Base-by-base conservation (phyloP, 805 yeast genomes). In the Myxozyma neglecta region DNA sequence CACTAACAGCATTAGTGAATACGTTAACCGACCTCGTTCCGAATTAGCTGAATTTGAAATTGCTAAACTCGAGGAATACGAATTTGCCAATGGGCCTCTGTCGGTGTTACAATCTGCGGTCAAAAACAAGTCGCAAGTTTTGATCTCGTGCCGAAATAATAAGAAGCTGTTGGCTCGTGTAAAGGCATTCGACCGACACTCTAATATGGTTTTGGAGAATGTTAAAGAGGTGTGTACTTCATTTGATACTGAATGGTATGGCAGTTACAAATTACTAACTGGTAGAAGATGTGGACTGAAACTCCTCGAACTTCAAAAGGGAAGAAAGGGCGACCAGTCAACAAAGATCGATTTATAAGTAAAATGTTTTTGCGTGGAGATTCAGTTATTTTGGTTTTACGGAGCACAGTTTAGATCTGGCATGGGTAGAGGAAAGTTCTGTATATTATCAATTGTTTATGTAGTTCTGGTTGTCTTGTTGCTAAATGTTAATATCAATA, bases 341-440 rank as follows among this genome's bases (percentile, higher is more conserved):
- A 87, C 60, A 81, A 83, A 67, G 94, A 89, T 70, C 78, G 98
- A 69, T 94, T 90, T 72, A 85, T 93, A 3, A 84, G 91, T 61
- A 94, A 94, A 75, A 79, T 94, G 83, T 94, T 94, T 71, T 78
- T 94, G 44, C 82, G 99, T 75, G 99, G 99, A 1, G 99, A 94
- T 74, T 89, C 97, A 0, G 96, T 94, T 20, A 89, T 94, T 59
- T 86, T 94, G 37, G 85, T 94, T 7, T 79, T 89, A 68, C 85
- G 84, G 42, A 67, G 72, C 43, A 64, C 68, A n/a, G 69, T 58
- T 39, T 69, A 56, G 32, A 42, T 14, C 9, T 32, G 14, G 50
- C 13, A 18, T 4, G 13, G 37, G 18, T n/a, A n/a, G 50, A 46
- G n/a, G 16, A 39, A 39, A 39, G 16, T 13, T 39, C 13, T 39